Evolutionary conservation across 176 grass and related monocot species (phyloP), one percentile per base, ranked within the genome.

Genomic region (Juncus inflexus): DNA sequence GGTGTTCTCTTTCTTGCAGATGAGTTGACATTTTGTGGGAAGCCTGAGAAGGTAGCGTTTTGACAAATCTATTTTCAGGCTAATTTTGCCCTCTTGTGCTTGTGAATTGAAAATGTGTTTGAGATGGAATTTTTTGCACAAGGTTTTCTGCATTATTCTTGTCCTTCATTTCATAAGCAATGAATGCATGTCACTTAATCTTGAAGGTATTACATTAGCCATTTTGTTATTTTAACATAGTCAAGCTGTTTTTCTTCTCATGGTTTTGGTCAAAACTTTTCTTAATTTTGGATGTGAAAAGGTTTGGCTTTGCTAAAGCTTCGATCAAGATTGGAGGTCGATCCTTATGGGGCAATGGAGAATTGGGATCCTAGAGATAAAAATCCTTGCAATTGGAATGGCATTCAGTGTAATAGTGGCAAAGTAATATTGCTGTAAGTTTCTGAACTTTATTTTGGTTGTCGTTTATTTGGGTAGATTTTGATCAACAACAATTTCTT

Each of bases 341-440:
- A 99, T 64, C 89, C 85, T 0, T 74, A 70, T 80, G 89, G 83
- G 10, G 80, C 83, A 67, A 77, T 99, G 78, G 78, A 72, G 35
- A 80, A 73, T 43, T 99, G 95, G 95, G 74, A 63, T 80, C 55
- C 65, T 3, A 80, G 28, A 50, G 86, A 92, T 4, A 28, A 9
- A 2, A 52, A 84, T 61, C 86, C 89, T n/a, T 99, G 95, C 67
- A 76, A 74, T 40, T 99, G 95, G 95, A 86, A 70, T 3, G 85
- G 95, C 39, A 67, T 99, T 69, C 49, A 28, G 50, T 99, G 95
- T 16, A 7, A 58, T 1, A 64, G 80, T 76, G 89, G 69, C 61
- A 76, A 87, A 76, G 85, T 99, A 42, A 77, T 80, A 62, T 75
- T 79, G 53, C 28, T 99, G 95, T 99, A 74, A 92, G 95, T 86